Conservation (phyloP, 768 basidiomycete species). For the Hypholoma fasciculare region DNA sequence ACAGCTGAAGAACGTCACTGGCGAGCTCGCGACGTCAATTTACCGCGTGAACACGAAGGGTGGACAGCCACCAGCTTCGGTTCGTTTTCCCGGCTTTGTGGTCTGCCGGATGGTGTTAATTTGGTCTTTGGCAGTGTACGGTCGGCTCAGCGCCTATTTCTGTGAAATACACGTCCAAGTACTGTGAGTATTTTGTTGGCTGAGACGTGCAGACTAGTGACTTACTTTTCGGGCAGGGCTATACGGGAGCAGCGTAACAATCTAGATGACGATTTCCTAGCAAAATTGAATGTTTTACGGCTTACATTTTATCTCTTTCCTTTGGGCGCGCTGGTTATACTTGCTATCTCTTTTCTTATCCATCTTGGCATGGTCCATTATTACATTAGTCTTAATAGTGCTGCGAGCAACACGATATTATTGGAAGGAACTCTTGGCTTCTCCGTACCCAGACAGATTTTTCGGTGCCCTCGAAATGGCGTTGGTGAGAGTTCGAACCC, state of each 20-base stretch:
- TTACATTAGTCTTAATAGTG: neutral
- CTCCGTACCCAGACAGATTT: too few species aligned
- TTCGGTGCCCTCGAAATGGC: too few species aligned
- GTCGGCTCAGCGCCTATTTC: constrained; percentile 39
- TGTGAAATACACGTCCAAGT: constrained; percentile 53
- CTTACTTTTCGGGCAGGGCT: constrained; percentile 17
- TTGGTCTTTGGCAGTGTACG: constrained; percentile 29
- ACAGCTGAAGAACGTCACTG: constrained; percentile 43
- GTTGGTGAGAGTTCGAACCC: too few species aligned
- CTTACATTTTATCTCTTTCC: neutral
- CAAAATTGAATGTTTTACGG: neutral
- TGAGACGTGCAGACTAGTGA: neutral
- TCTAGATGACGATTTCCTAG: neutral
- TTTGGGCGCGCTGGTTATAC: constrained; percentile 5
- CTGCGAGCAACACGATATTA: constrained; percentile 10
- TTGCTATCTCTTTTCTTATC: neutral
- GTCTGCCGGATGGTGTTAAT: neutral
- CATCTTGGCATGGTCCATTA: constrained; percentile 3
- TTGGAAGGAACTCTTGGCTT: neutral
- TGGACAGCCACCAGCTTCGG: constrained; percentile 55
- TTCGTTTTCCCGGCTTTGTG: constrained; percentile 19
- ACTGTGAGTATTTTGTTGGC: constrained; percentile 40
- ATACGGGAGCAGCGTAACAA: constrained; percentile 14
- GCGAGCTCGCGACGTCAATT: constrained; percentile 47
- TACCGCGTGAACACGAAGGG: constrained; percentile 54